Evolutionary conservation across 108 stramenopile genomes (phyloP), one percentile per base, ranked within the genome.

Genomic region (Phaeodactylum tricornutum): DNA sequence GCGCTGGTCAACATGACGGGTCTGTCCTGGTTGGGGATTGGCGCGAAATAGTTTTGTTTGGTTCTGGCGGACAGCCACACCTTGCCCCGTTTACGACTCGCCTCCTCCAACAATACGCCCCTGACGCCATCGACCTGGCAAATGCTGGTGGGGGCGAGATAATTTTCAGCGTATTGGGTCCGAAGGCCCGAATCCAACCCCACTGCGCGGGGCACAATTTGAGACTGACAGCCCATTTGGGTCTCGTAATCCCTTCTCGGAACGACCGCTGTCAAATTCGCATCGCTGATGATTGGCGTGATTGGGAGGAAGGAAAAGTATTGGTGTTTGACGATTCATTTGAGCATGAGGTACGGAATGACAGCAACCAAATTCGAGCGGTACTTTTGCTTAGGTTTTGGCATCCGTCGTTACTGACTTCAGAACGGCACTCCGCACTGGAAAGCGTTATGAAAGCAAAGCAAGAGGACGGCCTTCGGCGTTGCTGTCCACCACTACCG

Each of bases 271-370:
- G 12, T 47, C 26, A 47, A 4, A 84, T 84, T 43, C 74, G 87
- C 33, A 75, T 88, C n/a, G 69, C 58, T 16, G 36, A 56, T 37
- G 25, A 64, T 11, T 88, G 82, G 87, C 30, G 68, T 40, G 39
- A 39, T 17, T 89, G 82, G 83, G 30, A 71, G 37, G 53, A 52
- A 8, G 87, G 87, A n/a, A 66, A 74, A 52, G 46, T 80, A 11
- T 20, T 90, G 19, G 51, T 90, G 2, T 85, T 90, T 72, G 87
- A 90, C 44, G 87, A 90, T 59, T 83, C 83, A 1, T 83, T 65
- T 57, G 81, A 90, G 47, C 87, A 90, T 57, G 84, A 85, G 46
- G 83, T 85, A 23, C 31, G 61, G 28, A 85, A 85, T 55, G 68
- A 77, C 51, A 69, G 74, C 1, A 47, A 52, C 38, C 48, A 77